A percentile compares a stretch with the other conserved stretches of the same genome.
Conservation (phyloP, 73 alveolate genomes). For the Stentor coeruleus region DNA sequence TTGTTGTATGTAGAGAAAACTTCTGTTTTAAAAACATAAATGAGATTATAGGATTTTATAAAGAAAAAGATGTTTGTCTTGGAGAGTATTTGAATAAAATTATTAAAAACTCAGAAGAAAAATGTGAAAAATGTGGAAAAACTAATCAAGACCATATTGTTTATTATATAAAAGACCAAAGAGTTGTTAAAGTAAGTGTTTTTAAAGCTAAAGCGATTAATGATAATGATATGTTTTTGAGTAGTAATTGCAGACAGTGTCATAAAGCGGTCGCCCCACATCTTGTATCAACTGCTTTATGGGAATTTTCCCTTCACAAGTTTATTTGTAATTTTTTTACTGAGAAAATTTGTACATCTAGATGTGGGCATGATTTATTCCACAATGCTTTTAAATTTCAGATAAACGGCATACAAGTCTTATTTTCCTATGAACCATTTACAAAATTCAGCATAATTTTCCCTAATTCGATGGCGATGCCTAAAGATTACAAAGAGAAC, state of each 20-base stretch:
- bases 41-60: not conserved
- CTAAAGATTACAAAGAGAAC: not conserved
- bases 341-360: not conserved
- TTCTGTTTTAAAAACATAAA: not conserved
- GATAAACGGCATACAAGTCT: not conserved
- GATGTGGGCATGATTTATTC: not conserved
- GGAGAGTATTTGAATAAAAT: not conserved
- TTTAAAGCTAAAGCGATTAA: not conserved
- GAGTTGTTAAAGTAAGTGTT: not conserved
- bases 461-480: not conserved
- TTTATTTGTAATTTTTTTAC: not conserved
- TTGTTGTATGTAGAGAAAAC: not conserved
- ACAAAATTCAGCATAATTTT: not conserved
- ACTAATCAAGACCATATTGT: not conserved
- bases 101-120: not conserved
- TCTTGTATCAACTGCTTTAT: not conserved
- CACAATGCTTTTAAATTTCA: not conserved
- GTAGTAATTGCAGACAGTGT: not conserved
- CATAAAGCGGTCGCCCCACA: not conserved
- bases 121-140: slow-evolving; percentile 16
- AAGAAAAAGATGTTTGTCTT: not conserved
- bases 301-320: slow-evolving; percentile 7
- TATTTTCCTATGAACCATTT: not conserved
- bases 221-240: not conserved
- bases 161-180: too few species aligned